Evolutionary conservation across 305 asterid species (phyloP), one percentile per base, ranked within the genome.

Genomic region (Caryopteris hybrid): DNA sequence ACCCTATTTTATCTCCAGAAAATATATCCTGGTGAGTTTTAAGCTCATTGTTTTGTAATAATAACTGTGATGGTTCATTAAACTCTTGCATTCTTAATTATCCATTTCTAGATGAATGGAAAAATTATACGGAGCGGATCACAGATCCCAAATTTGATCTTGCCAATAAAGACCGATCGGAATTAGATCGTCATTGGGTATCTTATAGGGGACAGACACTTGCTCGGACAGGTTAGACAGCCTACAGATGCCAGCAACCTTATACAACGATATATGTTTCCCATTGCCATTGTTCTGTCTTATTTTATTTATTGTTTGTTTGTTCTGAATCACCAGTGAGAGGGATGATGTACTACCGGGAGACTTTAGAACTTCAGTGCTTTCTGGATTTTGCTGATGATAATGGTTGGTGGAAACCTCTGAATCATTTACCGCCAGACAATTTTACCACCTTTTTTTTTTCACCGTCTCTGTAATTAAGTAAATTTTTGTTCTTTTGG

Each of bases 261-360:
- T 22, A 48, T 60, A 59, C 57, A 54, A 36, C 0, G 6, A 61
- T 57, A 22, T 71, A 21, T 3, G 18, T 66, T 58, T 48, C 12
- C 13, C 62, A 27, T 62, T 21, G 34, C 23, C 34, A 29, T 57
- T 42, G 9, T 18, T 64, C 56, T n/a, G 43, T 46, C 18, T 31
- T 46, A 3, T 47, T 20, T 47, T 46, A 17, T 7, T 33, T 34
- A 50, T 56, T 7, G 22, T 12, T 51, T 68, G 68, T 71, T 68
- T 78, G 66, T 52, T 69, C 42, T 69, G 72, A 65, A 65, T 61
- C 59, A 42, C 57, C 91, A 94, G 99, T 95, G 66, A 84, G 98
- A 80, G 99, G 99, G 78, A 95, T 95, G 98, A 95, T 95, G 98
- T 95, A 95, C 86, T 92, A 92, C 82, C 84, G 92, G 66, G 93